These are phyloP conservation scores for Suhomyces anneliseae DNA, from an alignment of 1,139 yeast species.

Conservation along the genomic window DNA sequence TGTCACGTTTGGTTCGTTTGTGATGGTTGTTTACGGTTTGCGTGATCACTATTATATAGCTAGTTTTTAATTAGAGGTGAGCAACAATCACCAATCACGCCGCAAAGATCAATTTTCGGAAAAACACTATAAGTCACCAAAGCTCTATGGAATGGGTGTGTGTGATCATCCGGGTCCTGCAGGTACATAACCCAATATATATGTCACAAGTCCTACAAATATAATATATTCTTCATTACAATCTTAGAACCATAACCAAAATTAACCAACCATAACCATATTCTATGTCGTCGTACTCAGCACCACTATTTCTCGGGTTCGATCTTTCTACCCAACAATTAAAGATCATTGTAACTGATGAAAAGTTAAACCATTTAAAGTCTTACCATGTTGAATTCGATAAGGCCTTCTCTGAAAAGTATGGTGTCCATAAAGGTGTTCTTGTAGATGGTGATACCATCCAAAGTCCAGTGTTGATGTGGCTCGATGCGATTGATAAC, in stretches of 20 bases:
- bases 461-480: constrained; percentile 82
- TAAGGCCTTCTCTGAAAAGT: constrained; percentile 52
- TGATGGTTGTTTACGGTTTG: too few relatives aligned
- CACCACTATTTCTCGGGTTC: constrained; percentile 58
- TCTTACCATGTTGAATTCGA: constrained; percentile 76
- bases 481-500: constrained; percentile 81
- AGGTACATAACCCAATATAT: background rate
- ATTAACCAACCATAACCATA: background rate
- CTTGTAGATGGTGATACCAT: constrained; percentile 50
- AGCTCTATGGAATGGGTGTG: too few relatives aligned
- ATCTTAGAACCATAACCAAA: background rate
- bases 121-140: too few relatives aligned
- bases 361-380: constrained; percentile 49
- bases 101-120: too few relatives aligned
- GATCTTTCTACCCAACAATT: constrained; percentile 90
- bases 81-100: too few relatives aligned
- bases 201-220: background rate
- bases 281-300: background rate
- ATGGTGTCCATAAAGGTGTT: constrained; percentile 73
- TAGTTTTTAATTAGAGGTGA: too few relatives aligned
- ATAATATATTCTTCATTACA: background rate
- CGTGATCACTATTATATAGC: too few relatives aligned
- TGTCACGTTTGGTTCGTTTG: too few relatives aligned
- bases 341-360: constrained; percentile 69
- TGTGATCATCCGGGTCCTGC: too few relatives aligned